Evolutionary conservation across 2,329 filamentous ascomycete species (phyloP).

Genomic region (Apiospora koreana): DNA sequence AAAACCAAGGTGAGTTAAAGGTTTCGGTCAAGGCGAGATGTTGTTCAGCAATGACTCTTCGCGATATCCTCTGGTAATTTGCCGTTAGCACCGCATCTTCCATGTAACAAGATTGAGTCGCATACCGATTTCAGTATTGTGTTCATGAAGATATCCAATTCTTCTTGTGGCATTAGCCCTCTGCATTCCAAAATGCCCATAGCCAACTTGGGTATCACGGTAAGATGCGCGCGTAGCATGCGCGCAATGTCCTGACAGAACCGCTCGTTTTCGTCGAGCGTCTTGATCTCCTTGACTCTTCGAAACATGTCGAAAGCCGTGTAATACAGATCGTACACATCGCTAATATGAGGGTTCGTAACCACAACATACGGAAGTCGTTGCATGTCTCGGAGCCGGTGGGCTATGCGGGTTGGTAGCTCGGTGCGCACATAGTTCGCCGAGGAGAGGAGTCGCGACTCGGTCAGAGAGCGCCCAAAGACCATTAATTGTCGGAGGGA

Average conservation of each 20-base stretch:
- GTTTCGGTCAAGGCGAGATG: conserved; percentile 94
- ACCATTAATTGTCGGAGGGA: conserved; percentile 95
- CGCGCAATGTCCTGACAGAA: conserved; percentile 80
- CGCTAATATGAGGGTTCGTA: conserved; percentile 89
- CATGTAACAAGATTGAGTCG: conserved; percentile 34
- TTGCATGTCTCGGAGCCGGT: conserved; percentile 96
- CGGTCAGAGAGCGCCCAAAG: conserved; percentile 91
- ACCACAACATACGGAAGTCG: conserved; percentile 94
- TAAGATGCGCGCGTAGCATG: conserved; percentile 83
- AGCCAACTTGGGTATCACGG: conserved; percentile 89
- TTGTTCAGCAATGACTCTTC: conserved; percentile 95
- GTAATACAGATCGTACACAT: conserved; percentile 97
- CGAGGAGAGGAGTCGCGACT: conserved; percentile 84
- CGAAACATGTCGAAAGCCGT: conserved; percentile 92
- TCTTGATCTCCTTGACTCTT: conserved; percentile 79
- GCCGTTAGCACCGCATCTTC: neutral
- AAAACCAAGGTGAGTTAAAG: conserved; percentile 88
- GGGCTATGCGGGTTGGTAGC: conserved; percentile 84
- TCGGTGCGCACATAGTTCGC: conserved; percentile 98
- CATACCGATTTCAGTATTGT: conserved; percentile 80
- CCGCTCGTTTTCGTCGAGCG: conserved; percentile 83
- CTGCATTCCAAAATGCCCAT: conserved; percentile 94
- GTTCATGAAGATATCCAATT: conserved; percentile 94
- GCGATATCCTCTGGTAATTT: conserved; percentile 76
- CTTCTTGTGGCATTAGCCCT: conserved; percentile 75